phyloP scores from a whole-genome alignment of 441 rosid genomes.

The Euphorbia celastroides region DNA sequence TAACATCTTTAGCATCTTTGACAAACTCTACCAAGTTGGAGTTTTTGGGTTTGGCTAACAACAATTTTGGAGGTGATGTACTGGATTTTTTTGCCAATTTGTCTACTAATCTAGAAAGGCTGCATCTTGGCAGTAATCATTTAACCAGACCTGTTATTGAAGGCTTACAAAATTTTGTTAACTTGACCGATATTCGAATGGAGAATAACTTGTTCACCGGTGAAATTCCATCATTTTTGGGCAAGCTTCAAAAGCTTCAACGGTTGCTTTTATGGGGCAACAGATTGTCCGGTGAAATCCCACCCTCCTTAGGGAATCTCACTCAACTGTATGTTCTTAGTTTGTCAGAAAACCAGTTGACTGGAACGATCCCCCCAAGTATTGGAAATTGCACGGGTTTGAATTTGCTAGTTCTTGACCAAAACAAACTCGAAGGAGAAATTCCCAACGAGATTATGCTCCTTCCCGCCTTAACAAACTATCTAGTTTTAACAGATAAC shows the following conservation, averaged over 20 bases:
- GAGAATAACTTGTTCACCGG: neutral
- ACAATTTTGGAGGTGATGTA: neutral
- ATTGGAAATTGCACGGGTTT: neutral
- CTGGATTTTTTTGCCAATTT: slow-evolving; percentile 5
- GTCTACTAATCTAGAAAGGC: neutral
- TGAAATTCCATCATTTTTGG: neutral
- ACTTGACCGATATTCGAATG: neutral
- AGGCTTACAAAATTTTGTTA: neutral
- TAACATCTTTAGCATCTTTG: neutral
- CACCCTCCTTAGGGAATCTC: slow-evolving; percentile 27
- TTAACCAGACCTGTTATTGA: neutral
- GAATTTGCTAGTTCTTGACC: neutral
- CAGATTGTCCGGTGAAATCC: slow-evolving; percentile 12
- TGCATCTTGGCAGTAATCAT: neutral
- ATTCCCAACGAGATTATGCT: slow-evolving; percentile 2
- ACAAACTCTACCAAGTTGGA: slow-evolving; percentile 6
- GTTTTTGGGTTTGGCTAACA: neutral
- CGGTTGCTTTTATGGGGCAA: neutral
- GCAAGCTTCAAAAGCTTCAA: slow-evolving; percentile 8
- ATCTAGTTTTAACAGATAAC: slow-evolving; percentile 18
- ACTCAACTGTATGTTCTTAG: neutral
- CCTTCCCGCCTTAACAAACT: neutral
- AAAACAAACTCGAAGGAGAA: slow-evolving; percentile 11
- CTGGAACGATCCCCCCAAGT: slow-evolving; percentile 15
- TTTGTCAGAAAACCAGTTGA: neutral